Base-by-base conservation (phyloP, 805 yeast species). In the Metschnikowia proteae region DNA sequence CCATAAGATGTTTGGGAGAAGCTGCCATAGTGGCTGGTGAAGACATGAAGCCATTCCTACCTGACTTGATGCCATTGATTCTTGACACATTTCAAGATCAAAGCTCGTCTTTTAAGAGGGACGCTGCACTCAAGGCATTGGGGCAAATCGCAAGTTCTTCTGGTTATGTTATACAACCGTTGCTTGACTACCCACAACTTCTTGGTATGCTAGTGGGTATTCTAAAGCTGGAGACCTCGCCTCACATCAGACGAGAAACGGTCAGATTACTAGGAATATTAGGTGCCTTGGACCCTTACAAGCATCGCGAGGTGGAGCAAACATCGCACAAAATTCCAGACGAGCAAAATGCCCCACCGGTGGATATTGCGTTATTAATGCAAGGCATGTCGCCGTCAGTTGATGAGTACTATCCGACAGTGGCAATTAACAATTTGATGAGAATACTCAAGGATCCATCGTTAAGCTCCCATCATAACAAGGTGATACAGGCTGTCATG, bases 281-380 rank as follows among this genome's bases (percentile, higher is more conserved):
- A 37, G 99, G 99, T 54, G 99, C 99, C 0, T 71, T 94, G 42
- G 99, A 94, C 66, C 99, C 99, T 1, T 94, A 92, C 63, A 91
- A 88, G 61, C 95, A 90, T 57, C 81, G 96, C 48, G 96, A 89
- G 58, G 88, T 91, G 7, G 98, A 91, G 62, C 83, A 88, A 49
- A 76, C 75, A 1, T 78, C 85, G 0, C 81, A 78, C 59, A 74
- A 56, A 38, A 68, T 68, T 5, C 72, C 76, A 0, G 84, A 80
- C 0, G 95, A 88, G 55, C 92, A 88, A 53, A 86, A 86, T 60
- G 89, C 92, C 2, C 94, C 96, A 3, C 86, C 97, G 0, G 82
- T 90, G 5, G 99, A 94, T 59, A 86, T 92, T 55, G 88, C 92
- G 5, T 71, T 94, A 25, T 73, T 94, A 45, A 89, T 94, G 91